A percentile compares a stretch with the other conserved stretches of the same genome.
phyloP scores from a whole-genome alignment of 2,329 filamentous ascomycete genomes.

The Aspergillus felis region DNA sequence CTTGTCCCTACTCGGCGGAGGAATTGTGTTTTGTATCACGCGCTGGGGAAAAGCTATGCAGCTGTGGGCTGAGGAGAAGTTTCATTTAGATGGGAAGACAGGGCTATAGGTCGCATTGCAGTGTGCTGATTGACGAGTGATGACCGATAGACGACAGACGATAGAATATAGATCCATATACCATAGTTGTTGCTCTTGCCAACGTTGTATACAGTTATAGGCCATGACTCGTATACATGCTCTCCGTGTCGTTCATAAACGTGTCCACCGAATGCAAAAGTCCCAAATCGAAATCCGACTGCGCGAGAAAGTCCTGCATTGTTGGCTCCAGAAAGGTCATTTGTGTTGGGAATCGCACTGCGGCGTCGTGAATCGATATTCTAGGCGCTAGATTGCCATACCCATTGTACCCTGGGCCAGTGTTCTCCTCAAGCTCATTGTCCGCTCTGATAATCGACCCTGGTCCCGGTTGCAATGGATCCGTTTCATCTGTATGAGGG shows the following conservation, averaged over 20 bases:
- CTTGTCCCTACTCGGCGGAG: slow-evolving; percentile 25
- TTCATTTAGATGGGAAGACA: slow-evolving; percentile 16
- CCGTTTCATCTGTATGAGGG: background rate
- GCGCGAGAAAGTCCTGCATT: slow-evolving; percentile 38
- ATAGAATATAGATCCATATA: slow-evolving; percentile 3
- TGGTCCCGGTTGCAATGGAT: background rate
- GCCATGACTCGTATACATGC: slow-evolving; percentile 27
- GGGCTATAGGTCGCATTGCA: background rate
- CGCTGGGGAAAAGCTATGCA: slow-evolving; percentile 33
- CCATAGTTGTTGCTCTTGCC: background rate
- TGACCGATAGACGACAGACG: background rate
- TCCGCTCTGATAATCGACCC: background rate
- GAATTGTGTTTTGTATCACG: slow-evolving; percentile 25
- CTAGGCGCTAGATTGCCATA: background rate
- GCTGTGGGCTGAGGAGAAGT: slow-evolving; percentile 27
- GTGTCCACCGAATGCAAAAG: slow-evolving; percentile 33
- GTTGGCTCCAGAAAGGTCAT: slow-evolving; percentile 38
- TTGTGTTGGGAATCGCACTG: slow-evolving; percentile 32
- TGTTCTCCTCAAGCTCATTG: background rate
- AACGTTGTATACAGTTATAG: slow-evolving; percentile 10
- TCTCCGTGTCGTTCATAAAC: slow-evolving; percentile 30
- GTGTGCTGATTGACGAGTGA: background rate
- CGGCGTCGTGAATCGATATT: slow-evolving; percentile 4
- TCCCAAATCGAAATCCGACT: slow-evolving; percentile 35
- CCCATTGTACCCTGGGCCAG: background rate